phyloP scores from a whole-genome alignment of 495 filamentous ascomycete genomes.

The Trichoderma orchidacearum region DNA sequence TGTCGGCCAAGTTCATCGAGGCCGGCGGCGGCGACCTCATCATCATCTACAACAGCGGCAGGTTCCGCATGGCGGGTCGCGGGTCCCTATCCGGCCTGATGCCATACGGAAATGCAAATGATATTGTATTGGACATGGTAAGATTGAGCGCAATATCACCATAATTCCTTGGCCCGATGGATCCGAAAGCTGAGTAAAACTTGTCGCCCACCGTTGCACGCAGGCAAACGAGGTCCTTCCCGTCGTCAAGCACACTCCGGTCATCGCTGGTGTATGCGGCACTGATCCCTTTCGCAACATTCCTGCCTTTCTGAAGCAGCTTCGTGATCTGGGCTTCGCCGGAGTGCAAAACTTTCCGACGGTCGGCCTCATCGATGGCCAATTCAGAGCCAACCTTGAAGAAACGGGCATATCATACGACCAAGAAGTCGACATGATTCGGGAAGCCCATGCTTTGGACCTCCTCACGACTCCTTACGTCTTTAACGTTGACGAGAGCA shows the following conservation, averaged over 20 bases:
- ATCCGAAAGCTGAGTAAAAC: no score
- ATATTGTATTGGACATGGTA: slow-evolving; percentile 55
- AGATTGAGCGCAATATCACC: no score
- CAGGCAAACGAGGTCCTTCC: slow-evolving; percentile 46
- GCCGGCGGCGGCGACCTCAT: slow-evolving; percentile 53
- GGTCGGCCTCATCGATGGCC: slow-evolving; percentile 55
- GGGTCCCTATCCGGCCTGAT: slow-evolving; percentile 59
- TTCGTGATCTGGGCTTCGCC: slow-evolving; percentile 45
- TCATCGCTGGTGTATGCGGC: slow-evolving; percentile 53
- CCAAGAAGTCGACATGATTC: slow-evolving; percentile 51
- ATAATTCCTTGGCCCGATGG: no score
- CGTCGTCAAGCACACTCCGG: slow-evolving; percentile 43
- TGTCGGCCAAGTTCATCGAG: slow-evolving; percentile 58
- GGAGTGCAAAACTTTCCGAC: slow-evolving; percentile 66
- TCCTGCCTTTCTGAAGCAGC: slow-evolving; percentile 38
- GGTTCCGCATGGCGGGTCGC: slow-evolving; percentile 60
- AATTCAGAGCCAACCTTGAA: slow-evolving; percentile 51
- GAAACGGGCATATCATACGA: slow-evolving; percentile 59
- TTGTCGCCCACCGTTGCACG: no score
- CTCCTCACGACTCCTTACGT: slow-evolving; percentile 58
- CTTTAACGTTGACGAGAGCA: slow-evolving; percentile 44
- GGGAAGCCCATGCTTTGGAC: slow-evolving; percentile 37
- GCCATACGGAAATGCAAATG: slow-evolving; percentile 61
- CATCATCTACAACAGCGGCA: slow-evolving; percentile 59
- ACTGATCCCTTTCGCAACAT: slow-evolving; percentile 53